phyloP scores from a whole-genome alignment of 2,329 filamentous ascomycete species.

The Arthrobotrys iridis region DNA sequence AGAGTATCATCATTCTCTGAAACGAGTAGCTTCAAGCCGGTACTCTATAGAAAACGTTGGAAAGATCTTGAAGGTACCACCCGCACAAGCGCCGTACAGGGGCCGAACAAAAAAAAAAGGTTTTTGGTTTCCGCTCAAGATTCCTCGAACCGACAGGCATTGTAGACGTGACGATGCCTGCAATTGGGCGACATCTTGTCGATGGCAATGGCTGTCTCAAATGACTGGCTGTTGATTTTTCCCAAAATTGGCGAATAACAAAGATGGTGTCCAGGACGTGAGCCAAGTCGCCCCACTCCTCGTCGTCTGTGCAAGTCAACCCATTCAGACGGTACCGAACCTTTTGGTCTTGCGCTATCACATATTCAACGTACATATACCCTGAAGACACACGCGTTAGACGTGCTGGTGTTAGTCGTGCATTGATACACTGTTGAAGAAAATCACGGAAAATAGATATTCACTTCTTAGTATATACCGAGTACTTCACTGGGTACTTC shows the following conservation, averaged over 20 bases:
- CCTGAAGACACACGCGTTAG: constrained; percentile 30
- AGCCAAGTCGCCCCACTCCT: constrained; percentile 32
- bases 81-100: constrained; percentile 40
- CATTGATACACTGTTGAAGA: constrained; percentile 14
- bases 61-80: constrained; percentile 25
- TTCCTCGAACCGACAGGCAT: constrained; percentile 34
- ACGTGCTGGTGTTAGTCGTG: not conserved
- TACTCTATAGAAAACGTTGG: constrained; percentile 26
- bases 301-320: constrained; percentile 2
- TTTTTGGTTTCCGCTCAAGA: constrained; percentile 26
- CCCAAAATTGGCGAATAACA: constrained; percentile 14
- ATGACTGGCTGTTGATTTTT: constrained; percentile 49
- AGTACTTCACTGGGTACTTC: no score
- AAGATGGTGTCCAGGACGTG: constrained; percentile 31
- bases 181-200: constrained; percentile 20
- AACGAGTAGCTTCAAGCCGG: not conserved
- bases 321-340: constrained; percentile 44
- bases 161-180: not conserved
- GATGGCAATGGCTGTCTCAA: constrained; percentile 36
- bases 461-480: no score
- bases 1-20: not conserved
- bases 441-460: not conserved
- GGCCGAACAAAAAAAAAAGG: constrained; percentile 4
- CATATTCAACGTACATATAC: constrained; percentile 27
- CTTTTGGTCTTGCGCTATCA: constrained; percentile 26